Conservation (phyloP, 2,329 filamentous ascomycete genomes). For the Penicillium sp. region DNA sequence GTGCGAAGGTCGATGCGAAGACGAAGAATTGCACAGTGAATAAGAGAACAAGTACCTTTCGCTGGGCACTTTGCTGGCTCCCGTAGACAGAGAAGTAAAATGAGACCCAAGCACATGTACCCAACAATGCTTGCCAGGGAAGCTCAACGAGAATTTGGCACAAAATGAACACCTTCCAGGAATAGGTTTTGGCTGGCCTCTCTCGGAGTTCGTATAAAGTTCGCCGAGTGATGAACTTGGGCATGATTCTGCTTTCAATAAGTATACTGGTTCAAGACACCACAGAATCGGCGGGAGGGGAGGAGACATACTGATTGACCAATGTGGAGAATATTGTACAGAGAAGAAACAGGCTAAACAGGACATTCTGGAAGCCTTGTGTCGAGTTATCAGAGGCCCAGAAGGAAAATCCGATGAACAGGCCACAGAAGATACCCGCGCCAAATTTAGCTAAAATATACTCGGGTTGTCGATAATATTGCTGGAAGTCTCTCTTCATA, state of each 20-base stretch:
- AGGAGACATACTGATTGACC: constrained; percentile 64
- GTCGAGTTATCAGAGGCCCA: constrained; percentile 67
- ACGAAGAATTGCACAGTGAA: constrained; percentile 24
- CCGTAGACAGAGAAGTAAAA: constrained; percentile 26
- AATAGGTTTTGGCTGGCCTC: constrained; percentile 65
- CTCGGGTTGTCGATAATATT: constrained; percentile 80
- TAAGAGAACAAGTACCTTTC: constrained; percentile 18
- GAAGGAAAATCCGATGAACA: constrained; percentile 77
- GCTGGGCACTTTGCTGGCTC: constrained; percentile 7
- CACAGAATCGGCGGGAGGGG: constrained; percentile 55
- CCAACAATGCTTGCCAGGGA: constrained; percentile 34
- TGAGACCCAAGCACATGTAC: constrained; percentile 68
- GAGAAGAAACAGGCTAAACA: constrained; percentile 80
- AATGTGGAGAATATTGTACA: constrained; percentile 52
- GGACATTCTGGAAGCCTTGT: constrained; percentile 77
- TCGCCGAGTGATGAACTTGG: constrained; percentile 55
- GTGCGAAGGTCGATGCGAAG: constrained; percentile 16
- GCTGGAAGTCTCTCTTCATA: constrained; percentile 71
- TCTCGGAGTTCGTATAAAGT: constrained; percentile 58
- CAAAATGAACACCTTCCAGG: constrained; percentile 65
- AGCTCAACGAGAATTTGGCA: constrained; percentile 1
- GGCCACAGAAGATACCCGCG: constrained; percentile 62
- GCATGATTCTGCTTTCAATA: constrained; percentile 65
- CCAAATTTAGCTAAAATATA: constrained; percentile 79
- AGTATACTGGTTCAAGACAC: constrained; percentile 25